Evolutionary conservation across 306 rosid species (phyloP).

Genomic region (Arachis stenosperma): DNA sequence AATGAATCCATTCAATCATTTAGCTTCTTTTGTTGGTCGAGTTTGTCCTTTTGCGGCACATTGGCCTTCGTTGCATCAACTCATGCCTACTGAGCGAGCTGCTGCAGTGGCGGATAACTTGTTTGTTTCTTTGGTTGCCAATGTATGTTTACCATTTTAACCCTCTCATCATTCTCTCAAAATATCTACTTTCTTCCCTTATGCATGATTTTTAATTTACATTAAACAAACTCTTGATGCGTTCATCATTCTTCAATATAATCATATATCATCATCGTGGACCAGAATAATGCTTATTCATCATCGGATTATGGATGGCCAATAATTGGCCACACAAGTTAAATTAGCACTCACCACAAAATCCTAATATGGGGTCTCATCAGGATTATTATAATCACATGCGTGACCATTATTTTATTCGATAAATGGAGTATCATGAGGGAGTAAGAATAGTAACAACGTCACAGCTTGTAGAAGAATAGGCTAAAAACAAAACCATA

Average conservation of each 20-base stretch:
- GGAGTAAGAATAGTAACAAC: too few relatives aligned
- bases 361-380: slow-evolving; percentile 3
- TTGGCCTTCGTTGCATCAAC: slow-evolving; percentile 62
- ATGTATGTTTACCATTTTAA: slow-evolving; percentile 40
- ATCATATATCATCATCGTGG: neutral
- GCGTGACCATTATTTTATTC: neutral
- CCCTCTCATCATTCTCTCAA: slow-evolving; percentile 50
- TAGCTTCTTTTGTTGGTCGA: slow-evolving; percentile 29
- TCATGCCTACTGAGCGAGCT: slow-evolving; percentile 41
- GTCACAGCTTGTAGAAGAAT: too few relatives aligned
- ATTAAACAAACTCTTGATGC: neutral
- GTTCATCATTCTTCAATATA: neutral
- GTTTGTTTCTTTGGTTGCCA: slow-evolving; percentile 38
- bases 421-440: too few relatives aligned
- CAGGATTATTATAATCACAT: neutral
- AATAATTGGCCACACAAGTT: neutral
- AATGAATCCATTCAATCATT: slow-evolving; percentile 42
- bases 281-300: neutral
- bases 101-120: slow-evolving; percentile 37
- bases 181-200: slow-evolving; percentile 1
- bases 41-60: slow-evolving; percentile 50
- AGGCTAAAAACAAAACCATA: too few relatives aligned
- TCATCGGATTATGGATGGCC: neutral
- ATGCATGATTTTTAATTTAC: neutral
- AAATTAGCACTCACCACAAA: neutral